These are phyloP conservation scores for Mortierella antarctica DNA, from an alignment of 192 early-diverging fungal species.

Conservation along the genomic window DNA sequence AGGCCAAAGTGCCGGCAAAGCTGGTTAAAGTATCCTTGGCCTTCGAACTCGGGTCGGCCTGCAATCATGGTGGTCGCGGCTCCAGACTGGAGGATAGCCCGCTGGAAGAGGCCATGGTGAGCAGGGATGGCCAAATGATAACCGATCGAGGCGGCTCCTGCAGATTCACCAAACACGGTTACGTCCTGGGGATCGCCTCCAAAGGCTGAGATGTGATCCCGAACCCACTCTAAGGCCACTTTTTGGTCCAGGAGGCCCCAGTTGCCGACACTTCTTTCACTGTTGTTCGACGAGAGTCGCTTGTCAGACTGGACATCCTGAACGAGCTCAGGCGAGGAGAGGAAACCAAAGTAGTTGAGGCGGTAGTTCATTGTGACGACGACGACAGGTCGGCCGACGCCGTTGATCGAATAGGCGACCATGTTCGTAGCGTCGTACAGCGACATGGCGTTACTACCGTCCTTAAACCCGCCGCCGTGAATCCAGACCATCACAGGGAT, in stretches of 20 bases:
- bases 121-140: constrained; percentile 30
- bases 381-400: constrained; percentile 34
- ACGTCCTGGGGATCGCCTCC: constrained; percentile 66
- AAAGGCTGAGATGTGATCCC: constrained; percentile 64
- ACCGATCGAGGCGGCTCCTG: constrained; percentile 59
- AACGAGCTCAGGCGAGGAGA: constrained; percentile 37
- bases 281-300: constrained; percentile 5
- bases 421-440: constrained; percentile 33
- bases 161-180: constrained; percentile 63
- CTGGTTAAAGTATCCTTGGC: constrained; percentile 32
- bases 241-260: constrained; percentile 65
- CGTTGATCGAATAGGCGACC: constrained; percentile 14
- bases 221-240: constrained; percentile 65
- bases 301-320: constrained; percentile 24
- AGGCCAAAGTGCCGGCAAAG: constrained; percentile 30
- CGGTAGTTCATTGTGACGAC: constrained; percentile 52
- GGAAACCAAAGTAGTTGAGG: constrained; percentile 51
- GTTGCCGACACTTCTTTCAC: constrained; percentile 49
- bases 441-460: constrained; percentile 33
- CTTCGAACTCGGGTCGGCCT: constrained; percentile 16
- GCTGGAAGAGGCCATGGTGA: constrained; percentile 42
- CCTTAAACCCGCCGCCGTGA: constrained; percentile 31
- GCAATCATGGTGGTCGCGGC: constrained; percentile 22
- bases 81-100: constrained; percentile 49
- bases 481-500: constrained; percentile 52